Conservation (phyloP, 108 stramenopile genomes). For the Fragilaria radians region DNA sequence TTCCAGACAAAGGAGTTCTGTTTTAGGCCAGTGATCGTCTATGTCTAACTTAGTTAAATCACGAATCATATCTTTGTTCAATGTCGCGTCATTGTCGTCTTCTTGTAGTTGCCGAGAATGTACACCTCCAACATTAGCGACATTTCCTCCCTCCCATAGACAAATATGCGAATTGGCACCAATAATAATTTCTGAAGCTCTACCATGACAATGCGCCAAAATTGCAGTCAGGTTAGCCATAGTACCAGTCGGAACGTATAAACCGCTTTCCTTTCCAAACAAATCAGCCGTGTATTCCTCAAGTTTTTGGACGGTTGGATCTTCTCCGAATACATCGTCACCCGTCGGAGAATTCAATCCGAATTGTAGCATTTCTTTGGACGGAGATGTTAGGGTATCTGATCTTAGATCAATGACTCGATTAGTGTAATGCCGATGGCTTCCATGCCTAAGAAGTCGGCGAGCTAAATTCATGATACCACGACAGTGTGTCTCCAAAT, state of each 20-base stretch:
- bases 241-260: conserved; percentile 95
- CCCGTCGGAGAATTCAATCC: conserved; percentile 73
- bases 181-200: conserved; percentile 75
- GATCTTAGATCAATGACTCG: conserved; percentile 72
- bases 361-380: conserved; percentile 56
- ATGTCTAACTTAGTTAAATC: conserved; percentile 58
- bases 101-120: conserved; percentile 70
- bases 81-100: conserved; percentile 43
- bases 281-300: conserved; percentile 79
- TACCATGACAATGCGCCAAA: conserved; percentile 77
- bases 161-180: conserved; percentile 63
- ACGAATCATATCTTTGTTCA: conserved; percentile 37
- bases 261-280: conserved; percentile 86
- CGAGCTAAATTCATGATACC: too few relatives aligned
- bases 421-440: not conserved
- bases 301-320: conserved; percentile 85
- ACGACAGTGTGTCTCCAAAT: too few relatives aligned
- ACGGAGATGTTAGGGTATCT: conserved; percentile 95
- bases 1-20: conserved; percentile 85
- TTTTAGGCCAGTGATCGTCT: conserved; percentile 90
- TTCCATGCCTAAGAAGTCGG: too few relatives aligned
- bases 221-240: conserved; percentile 94
- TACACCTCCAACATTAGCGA: conserved; percentile 69
- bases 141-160: conserved; percentile 69
- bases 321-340: conserved; percentile 97